Evolutionary conservation across 2,329 filamentous ascomycete species (phyloP).

Genomic region (Epichloe hybrida): DNA sequence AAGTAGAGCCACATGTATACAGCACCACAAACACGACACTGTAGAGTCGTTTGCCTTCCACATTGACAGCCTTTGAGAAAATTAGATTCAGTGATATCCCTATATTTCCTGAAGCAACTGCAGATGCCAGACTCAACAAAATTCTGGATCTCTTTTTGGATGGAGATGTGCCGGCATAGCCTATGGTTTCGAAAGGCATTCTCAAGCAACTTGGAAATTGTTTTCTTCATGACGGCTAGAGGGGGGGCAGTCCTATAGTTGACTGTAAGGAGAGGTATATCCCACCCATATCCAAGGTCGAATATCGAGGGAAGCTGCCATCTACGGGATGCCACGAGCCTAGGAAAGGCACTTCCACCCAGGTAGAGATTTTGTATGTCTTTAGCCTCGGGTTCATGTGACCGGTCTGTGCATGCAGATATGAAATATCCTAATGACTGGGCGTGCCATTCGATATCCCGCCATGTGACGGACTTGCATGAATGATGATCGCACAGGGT

Average conservation of each 20-base stretch:
- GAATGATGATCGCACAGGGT: not conserved
- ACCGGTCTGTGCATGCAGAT: not conserved
- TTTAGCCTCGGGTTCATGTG: not conserved
- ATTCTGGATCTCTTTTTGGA: not conserved
- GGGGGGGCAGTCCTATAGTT: not conserved
- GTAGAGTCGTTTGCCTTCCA: not conserved
- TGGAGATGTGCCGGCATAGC: constrained; percentile 1
- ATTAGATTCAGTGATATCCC: accelerated
- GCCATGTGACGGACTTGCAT: not conserved
- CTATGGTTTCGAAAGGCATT: not conserved
- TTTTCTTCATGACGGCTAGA: not conserved
- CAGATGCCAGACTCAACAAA: not conserved
- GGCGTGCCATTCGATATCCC: not conserved
- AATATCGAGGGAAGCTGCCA: not conserved
- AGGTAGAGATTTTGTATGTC: not conserved
- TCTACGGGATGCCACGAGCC: not conserved
- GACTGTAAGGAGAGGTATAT: not conserved
- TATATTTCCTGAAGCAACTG: not conserved
- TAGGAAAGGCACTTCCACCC: not conserved
- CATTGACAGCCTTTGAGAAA: not conserved
- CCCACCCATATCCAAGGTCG: not conserved
- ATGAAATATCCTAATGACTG: accelerated
- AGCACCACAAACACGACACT: constrained; percentile 2
- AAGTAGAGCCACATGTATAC: not conserved
- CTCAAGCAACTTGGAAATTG: not conserved